phyloP scores from a whole-genome alignment of 163 green algal genomes.

The Scenedesmus sp. region DNA sequence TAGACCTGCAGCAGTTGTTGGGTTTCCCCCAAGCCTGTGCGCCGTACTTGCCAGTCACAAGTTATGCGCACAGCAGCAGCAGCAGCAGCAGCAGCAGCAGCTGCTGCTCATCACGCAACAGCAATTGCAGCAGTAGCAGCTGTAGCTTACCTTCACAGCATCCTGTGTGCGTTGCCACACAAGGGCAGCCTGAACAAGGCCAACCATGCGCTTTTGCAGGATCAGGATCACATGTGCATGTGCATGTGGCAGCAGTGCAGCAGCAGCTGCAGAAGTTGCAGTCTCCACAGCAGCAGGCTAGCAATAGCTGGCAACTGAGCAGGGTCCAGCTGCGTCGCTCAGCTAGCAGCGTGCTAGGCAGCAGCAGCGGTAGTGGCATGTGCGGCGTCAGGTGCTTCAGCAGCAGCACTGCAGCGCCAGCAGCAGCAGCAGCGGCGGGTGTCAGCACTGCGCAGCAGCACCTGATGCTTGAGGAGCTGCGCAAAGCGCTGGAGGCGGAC shows the following conservation, averaged over 20 bases:
- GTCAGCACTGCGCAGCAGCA: constrained; percentile 20
- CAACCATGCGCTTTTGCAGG: background rate
- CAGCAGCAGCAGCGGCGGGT: background rate
- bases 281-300: background rate
- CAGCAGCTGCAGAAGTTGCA: constrained; percentile 4
- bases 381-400: background rate
- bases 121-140: background rate
- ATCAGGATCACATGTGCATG: background rate
- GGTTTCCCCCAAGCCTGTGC: background rate
- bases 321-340: background rate
- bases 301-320: background rate
- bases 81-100: constrained; percentile 14
- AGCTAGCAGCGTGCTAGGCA: background rate
- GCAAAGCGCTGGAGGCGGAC: constrained; percentile 28
- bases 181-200: background rate
- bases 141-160: background rate
- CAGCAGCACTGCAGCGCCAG: background rate
- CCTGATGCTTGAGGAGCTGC: constrained; percentile 16
- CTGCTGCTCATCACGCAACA: background rate
- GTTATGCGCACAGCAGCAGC: background rate
- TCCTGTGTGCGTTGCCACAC: background rate
- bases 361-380: background rate
- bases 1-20: background rate
- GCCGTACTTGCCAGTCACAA: background rate
- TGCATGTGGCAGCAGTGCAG: constrained; percentile 21